phyloP scores from a whole-genome alignment of 345 rosid genomes.

The Populus simonii region DNA sequence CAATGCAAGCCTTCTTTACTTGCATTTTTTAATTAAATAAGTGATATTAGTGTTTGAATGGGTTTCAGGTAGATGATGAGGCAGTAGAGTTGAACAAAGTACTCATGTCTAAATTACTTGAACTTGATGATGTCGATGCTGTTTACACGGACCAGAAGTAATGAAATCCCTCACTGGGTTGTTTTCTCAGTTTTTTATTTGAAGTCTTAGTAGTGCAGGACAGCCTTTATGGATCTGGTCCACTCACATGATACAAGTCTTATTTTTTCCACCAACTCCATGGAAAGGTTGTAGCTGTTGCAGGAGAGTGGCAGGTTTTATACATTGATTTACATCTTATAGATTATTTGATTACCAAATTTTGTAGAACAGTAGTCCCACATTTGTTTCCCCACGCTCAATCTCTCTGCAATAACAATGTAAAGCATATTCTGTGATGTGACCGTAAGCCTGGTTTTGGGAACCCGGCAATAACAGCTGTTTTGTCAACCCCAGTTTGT shows the following conservation, averaged over 20 bases:
- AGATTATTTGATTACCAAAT: not conserved
- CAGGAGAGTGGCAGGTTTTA: not conserved
- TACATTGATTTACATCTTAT: not conserved
- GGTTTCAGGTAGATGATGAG: conserved; percentile 79
- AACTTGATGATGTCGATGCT: conserved; percentile 88
- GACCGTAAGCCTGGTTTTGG: not conserved
- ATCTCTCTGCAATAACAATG: not conserved
- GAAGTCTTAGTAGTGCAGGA: conserved; percentile 2
- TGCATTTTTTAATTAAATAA: not conserved
- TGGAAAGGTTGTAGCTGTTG: not conserved
- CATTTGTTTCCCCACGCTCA: not conserved
- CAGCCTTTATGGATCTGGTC: not conserved
- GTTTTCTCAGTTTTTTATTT: conserved; percentile 3
- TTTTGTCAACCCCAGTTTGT: no score
- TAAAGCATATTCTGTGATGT: not conserved
- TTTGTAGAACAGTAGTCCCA: not conserved
- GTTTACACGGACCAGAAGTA: conserved; percentile 83
- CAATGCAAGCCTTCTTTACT: not conserved
- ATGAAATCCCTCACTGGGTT: conserved; percentile 4
- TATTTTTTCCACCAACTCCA: not conserved
- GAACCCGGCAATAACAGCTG: not conserved
- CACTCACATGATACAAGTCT: not conserved
- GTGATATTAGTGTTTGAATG: not conserved
- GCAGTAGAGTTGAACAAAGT: conserved; percentile 88
- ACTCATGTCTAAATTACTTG: conserved; percentile 72